Evolutionary conservation across 2,329 filamentous ascomycete genomes (phyloP), one percentile per base, ranked within the genome.

Genomic region (Tolypocladium endophyticum): DNA sequence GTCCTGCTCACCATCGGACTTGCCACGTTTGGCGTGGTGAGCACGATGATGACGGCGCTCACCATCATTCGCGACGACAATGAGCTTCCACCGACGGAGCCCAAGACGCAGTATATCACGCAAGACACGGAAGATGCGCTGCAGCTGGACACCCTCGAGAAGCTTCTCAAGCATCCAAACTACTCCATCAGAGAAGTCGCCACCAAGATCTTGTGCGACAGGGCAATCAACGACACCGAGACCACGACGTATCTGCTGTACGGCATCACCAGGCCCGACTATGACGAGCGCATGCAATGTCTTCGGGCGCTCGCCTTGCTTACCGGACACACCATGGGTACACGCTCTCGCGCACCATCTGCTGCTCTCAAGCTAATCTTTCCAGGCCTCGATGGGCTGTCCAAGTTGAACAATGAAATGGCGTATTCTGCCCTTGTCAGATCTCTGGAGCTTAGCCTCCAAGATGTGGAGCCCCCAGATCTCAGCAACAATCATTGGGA

Each of bases 121-220:
- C 86, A 91, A 70, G 85, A 88, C 30, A 89, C 87, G 2, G 88
- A 92, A 68, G 87, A 91, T 68, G 82, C 87, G 2, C 77, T 92
- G 50, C 82, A 85, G 60, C 69, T 85, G 14, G 78, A 81, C 50
- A 92, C 89, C 0, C 77, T 92, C 12, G 78, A 85, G 57, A 87
- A 84, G 63, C 79, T 92, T 4, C 76, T 89, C 16, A 78, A 81
- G 57, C 88, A 88, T 70, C 87, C 87, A 61, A 93, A 87, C 71
- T 87, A 84, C 67, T 82, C 87, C 25, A 87, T 92, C 63, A 80
- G 86, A 64, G 86, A 89, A 61, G 87, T 88, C 60, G 84, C 86
- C 14, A 79, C 80, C 62, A 82, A 81, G 65, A 85, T 84, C 30
- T 74, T 84, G 5, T 81, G 77, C 66, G 80, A 83, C 60, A 74